Evolutionary conservation across 805 yeast species (phyloP).

Genomic region (Peterozyma xylosa): DNA sequence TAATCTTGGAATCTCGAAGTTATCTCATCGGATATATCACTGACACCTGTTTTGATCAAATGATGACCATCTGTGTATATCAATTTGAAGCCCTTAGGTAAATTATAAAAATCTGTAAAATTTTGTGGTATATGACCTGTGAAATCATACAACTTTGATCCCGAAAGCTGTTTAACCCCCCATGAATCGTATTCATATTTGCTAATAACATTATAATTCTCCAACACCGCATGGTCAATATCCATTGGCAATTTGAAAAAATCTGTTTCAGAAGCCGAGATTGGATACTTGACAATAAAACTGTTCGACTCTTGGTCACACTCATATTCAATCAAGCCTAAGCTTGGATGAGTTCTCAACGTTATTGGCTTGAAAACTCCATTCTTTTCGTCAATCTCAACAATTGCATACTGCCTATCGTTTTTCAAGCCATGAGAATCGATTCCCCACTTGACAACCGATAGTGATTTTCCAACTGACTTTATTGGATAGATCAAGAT

Average conservation of each 20-base stretch:
- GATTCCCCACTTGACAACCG: conserved; percentile 18
- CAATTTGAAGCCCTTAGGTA: conserved; percentile 10
- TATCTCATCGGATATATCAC: conserved; percentile 5
- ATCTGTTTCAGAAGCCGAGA: not conserved
- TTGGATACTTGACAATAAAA: conserved; percentile 4
- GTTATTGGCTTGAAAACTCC: conserved; percentile 11
- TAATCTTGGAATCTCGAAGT: conserved; percentile 22
- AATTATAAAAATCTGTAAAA: not conserved
- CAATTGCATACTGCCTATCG: conserved; percentile 20
- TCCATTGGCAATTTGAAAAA: conserved; percentile 3
- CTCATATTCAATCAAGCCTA: conserved; percentile 11
- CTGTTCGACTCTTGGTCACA: not conserved
- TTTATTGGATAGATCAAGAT: conserved; percentile 22
- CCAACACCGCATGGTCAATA: not conserved
- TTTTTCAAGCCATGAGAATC: conserved; percentile 19
- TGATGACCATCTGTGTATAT: conserved; percentile 18
- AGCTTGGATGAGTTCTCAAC: conserved; percentile 10
- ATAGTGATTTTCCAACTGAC: conserved; percentile 17
- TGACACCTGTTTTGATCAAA: conserved; percentile 16
- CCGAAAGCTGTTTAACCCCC: not conserved
- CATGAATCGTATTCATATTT: not conserved
- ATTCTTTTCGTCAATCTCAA: conserved; percentile 10
- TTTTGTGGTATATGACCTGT: not conserved
- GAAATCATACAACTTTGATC: not conserved
- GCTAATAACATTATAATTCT: not conserved